These are phyloP conservation scores for Cafeteria roenbergensis DNA, from an alignment of 108 stramenopile genomes.

Conservation along the genomic window DNA sequence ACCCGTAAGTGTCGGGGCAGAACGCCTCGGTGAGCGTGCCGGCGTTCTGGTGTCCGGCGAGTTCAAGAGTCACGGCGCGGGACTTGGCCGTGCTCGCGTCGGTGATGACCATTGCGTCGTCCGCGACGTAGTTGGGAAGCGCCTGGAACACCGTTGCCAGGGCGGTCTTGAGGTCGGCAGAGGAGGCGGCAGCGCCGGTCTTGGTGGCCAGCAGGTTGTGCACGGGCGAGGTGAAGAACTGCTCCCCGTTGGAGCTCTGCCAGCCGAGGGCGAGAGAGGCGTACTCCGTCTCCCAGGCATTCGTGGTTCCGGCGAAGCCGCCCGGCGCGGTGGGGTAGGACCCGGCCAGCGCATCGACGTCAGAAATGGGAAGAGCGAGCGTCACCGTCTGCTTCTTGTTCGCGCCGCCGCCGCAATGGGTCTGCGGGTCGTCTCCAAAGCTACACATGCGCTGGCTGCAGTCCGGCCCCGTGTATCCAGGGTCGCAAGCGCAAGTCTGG, in stretches of 20 bases:
- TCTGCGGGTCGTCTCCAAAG: constrained; percentile 44
- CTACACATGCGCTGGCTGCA: constrained; percentile 34
- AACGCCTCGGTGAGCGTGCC: not conserved
- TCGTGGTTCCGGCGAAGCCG: no score
- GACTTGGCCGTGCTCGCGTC: not conserved
- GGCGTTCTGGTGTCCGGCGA: not conserved
- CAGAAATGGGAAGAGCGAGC: not conserved
- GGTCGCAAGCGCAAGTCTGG: constrained; percentile 30
- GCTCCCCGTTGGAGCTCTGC: not conserved
- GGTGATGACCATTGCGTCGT: not conserved
- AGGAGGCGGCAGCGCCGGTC: not conserved
- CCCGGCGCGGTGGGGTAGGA: no score
- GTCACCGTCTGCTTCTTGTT: not conserved
- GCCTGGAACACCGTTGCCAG: not conserved
- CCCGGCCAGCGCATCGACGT: no score
- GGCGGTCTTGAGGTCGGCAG: not conserved
- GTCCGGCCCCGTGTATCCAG: constrained; percentile 35
- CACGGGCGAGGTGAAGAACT: not conserved
- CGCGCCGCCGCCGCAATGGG: not conserved
- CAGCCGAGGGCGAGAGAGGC: not conserved
- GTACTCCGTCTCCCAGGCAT: not conserved
- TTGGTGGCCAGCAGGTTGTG: not conserved
- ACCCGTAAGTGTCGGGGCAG: not conserved
- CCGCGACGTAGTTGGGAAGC: not conserved
- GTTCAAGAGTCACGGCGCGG: not conserved